Evolutionary conservation across 495 filamentous ascomycete genomes (phyloP).

Genomic region (Talaromyces wortmannii): DNA sequence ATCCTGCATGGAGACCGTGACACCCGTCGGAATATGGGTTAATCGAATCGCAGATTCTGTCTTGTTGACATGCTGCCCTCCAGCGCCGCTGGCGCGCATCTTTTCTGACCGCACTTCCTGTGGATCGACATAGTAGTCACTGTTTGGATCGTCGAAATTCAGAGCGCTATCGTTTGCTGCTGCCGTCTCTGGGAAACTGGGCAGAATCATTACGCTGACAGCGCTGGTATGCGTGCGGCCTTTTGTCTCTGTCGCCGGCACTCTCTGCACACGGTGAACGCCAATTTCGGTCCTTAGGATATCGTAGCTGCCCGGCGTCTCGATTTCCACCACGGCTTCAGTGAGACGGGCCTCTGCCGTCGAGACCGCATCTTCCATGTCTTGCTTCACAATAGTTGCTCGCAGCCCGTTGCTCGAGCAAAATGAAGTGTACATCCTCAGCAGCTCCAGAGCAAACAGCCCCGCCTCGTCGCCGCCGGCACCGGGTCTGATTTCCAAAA

Average conservation of each 20-base stretch:
- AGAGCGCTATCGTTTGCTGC: constrained; percentile 42
- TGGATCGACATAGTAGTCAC: constrained; percentile 83
- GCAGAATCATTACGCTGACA: constrained; percentile 83
- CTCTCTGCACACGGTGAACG: constrained; percentile 89
- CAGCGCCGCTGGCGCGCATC: constrained; percentile 87
- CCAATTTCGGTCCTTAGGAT: constrained; percentile 79
- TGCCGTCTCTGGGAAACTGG: constrained; percentile 62
- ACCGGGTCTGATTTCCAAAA: constrained; percentile 87
- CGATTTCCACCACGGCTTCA: constrained; percentile 86
- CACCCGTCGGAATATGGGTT: constrained; percentile 84
- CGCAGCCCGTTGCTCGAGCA: constrained; percentile 60
- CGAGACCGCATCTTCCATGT: constrained; percentile 40
- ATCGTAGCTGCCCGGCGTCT: constrained; percentile 68
- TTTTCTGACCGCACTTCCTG: constrained; percentile 80
- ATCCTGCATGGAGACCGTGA: constrained; percentile 86
- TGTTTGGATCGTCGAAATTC: constrained; percentile 74
- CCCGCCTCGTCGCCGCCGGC: constrained; percentile 90
- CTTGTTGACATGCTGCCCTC: constrained; percentile 96
- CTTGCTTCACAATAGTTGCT: constrained; percentile 47
- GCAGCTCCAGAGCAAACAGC: constrained; percentile 78
- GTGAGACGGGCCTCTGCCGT: constrained; percentile 54
- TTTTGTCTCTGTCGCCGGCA: constrained; percentile 82
- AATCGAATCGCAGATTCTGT: constrained; percentile 93
- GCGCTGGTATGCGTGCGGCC: constrained; percentile 92
- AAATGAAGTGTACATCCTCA: constrained; percentile 83